These are phyloP conservation scores for Cardamine occulta DNA, from an alignment of 345 rosid species.

Conservation along the genomic window DNA sequence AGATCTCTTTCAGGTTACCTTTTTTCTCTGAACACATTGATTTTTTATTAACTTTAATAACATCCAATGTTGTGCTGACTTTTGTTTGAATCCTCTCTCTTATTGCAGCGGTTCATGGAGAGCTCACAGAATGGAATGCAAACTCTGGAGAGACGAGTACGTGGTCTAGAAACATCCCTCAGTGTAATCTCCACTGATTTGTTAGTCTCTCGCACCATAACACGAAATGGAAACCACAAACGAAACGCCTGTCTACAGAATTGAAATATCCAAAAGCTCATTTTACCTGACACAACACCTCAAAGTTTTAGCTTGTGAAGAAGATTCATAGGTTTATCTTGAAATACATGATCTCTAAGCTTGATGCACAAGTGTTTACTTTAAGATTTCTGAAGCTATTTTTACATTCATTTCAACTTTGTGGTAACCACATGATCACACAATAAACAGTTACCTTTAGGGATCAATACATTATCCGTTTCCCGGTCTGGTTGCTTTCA, in stretches of 20 bases:
- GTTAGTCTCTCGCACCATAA: slow-evolving; percentile 39
- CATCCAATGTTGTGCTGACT: slow-evolving; percentile 29
- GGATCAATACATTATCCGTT: neutral
- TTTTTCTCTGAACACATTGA: neutral
- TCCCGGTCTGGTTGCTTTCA: slow-evolving; percentile 9
- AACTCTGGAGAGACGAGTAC: slow-evolving; percentile 83
- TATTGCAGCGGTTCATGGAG: slow-evolving; percentile 76
- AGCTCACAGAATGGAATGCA: slow-evolving; percentile 84
- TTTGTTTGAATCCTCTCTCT: slow-evolving; percentile 12
- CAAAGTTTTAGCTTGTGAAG: slow-evolving; percentile 4
- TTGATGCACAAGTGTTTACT: slow-evolving; percentile 4
- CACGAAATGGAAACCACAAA: slow-evolving; percentile 37
- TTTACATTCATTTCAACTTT: slow-evolving; percentile 23
- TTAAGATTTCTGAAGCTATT: slow-evolving; percentile 16
- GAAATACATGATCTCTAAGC: slow-evolving; percentile 8
- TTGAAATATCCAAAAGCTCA: slow-evolving; percentile 8
- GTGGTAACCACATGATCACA: slow-evolving; percentile 7
- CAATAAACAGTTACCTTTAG: slow-evolving; percentile 1
- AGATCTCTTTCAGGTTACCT: slow-evolving; percentile 75
- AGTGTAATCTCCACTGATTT: slow-evolving; percentile 82
- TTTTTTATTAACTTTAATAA: neutral
- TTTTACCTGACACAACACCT: slow-evolving; percentile 18
- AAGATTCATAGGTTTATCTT: slow-evolving; percentile 7
- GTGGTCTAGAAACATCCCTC: slow-evolving; percentile 84
- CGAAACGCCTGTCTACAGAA: slow-evolving; percentile 29